Base-by-base conservation (phyloP, 306 rosid genomes). In the Carpinus fangiana region DNA sequence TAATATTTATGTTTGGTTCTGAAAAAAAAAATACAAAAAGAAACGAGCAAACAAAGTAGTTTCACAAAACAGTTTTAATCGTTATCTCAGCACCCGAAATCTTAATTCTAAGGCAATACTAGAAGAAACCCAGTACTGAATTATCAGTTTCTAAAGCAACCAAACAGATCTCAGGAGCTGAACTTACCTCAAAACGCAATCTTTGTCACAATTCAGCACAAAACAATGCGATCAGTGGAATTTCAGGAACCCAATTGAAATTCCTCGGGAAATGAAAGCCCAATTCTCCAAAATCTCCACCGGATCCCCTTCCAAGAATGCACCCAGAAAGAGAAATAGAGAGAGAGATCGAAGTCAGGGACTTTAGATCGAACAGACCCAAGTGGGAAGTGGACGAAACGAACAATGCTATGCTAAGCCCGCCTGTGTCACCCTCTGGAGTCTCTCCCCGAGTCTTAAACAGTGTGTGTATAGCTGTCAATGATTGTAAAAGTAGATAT, bases 381-480 rank as follows among this genome's bases (percentile, higher is more conserved):
- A 64, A 36, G 70, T 17, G n/a, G 43, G 8, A 48, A 48, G 52
- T 12, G 16, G 52, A 48, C 16, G 48, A 45, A 9, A 34, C 13
- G 28, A 66, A 20, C 72, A 41, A 41, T 38, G 51, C 17, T 8
- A 41, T 66, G 71, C 71, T 3, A 65, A 36, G 72, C 72, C 72
- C 71, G 17, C 16, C 51, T 85, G 55, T 76, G 64, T 73, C 76
- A 78, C 68, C 79, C 53, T 84, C 43, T 85, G 0, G 14, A 48
- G 50, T 73, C 80, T 79, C 69, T 26, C 74, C 79, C 31, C 5
- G 78, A 43, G 70, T 70, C 51, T 66, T 57, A n/a, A 67, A 67
- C 77, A 16, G 51, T 54, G 83, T 75, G 57, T 71, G 72, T 74
- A 56, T 85, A 88, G 92, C 94, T 88, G 96, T 83, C 82, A 80